These are phyloP conservation scores for Elaeis guineensis DNA, from an alignment of 176 grass and related monocot species.

Conservation along the genomic window DNA sequence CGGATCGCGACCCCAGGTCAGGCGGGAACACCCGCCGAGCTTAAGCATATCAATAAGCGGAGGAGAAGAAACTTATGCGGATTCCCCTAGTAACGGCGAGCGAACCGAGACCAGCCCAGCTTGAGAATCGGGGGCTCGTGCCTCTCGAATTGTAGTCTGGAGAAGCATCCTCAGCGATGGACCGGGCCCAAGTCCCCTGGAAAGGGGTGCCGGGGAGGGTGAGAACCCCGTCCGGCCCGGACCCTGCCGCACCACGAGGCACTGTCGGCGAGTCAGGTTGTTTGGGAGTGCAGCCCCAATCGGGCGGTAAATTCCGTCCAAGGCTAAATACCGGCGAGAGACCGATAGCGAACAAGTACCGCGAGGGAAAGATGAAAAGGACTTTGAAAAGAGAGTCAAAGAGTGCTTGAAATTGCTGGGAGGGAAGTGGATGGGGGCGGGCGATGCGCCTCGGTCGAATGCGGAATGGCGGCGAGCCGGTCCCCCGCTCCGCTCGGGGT, in stretches of 20 bases:
- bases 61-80: constrained; percentile 52
- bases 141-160: constrained; percentile 8
- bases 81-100: constrained; percentile 51
- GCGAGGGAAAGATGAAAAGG: constrained; percentile 1
- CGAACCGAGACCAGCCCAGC: constrained; percentile 39
- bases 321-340: constrained; percentile 65
- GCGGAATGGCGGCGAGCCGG: too few relatives aligned
- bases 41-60: constrained; percentile 48
- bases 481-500: too few relatives aligned
- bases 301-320: constrained; percentile 16
- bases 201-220: constrained; percentile 51
- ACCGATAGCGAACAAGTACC: constrained; percentile 70
- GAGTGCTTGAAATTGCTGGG: too few relatives aligned
- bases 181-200: constrained; percentile 52
- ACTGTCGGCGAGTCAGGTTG: constrained; percentile 34
- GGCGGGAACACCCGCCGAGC: too few relatives aligned
- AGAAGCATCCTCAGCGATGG: constrained; percentile 4
- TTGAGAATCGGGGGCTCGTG: too few relatives aligned
- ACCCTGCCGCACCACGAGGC: constrained; percentile 7
- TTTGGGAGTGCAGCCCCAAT: constrained; percentile 36
- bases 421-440: too few relatives aligned
- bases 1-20: too few relatives aligned
- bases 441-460: too few relatives aligned
- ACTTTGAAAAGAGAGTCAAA: too few relatives aligned
- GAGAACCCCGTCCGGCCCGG: constrained; percentile 12